These are phyloP conservation scores for Talaromyces sp. DNA, from an alignment of 2,329 filamentous ascomycete genomes.

Conservation along the genomic window DNA sequence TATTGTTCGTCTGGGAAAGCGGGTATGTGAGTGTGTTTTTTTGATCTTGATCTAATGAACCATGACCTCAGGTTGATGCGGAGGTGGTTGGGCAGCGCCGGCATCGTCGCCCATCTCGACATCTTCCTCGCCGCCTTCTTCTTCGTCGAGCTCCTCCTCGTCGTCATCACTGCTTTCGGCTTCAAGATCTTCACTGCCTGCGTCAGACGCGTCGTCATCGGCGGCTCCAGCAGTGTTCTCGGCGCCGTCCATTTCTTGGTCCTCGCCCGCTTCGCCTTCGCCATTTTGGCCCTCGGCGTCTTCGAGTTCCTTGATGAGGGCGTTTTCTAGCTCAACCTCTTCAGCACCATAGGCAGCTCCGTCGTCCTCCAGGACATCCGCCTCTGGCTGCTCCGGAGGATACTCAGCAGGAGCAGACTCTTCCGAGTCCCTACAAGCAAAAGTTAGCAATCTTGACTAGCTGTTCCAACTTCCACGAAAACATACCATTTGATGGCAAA, in stretches of 20 bases:
- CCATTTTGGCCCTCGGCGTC: slow-evolving; percentile 40
- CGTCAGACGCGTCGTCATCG: slow-evolving; percentile 63
- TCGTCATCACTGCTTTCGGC: slow-evolving; percentile 69
- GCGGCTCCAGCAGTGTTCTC: slow-evolving; percentile 46
- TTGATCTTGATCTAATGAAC: slow-evolving; percentile 30
- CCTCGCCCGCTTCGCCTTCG: slow-evolving; percentile 57
- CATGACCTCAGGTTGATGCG: slow-evolving; percentile 39
- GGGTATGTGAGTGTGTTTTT: neutral
- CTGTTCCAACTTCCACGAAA: neutral
- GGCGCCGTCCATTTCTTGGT: slow-evolving; percentile 69
- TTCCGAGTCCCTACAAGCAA: slow-evolving; percentile 78
- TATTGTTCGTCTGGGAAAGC: slow-evolving; percentile 4
- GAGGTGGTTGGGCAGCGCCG: slow-evolving; percentile 23
- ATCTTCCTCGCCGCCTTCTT: slow-evolving; percentile 52
- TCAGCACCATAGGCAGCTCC: slow-evolving; percentile 83
- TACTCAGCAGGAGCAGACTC: slow-evolving; percentile 93
- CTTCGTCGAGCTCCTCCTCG: slow-evolving; percentile 61
- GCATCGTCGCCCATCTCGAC: slow-evolving; percentile 54
- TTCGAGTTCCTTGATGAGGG: slow-evolving; percentile 48
- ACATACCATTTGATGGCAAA: slow-evolving; percentile 97
- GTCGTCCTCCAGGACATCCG: slow-evolving; percentile 78
- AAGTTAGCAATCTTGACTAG: neutral
- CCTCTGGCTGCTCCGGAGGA: slow-evolving; percentile 95
- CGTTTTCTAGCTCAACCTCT: slow-evolving; percentile 69
- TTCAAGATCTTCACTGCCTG: slow-evolving; percentile 72